These are phyloP conservation scores for Stereum hirsutum DNA, from an alignment of 1,284 basidiomycete genomes.

Conservation along the genomic window DNA sequence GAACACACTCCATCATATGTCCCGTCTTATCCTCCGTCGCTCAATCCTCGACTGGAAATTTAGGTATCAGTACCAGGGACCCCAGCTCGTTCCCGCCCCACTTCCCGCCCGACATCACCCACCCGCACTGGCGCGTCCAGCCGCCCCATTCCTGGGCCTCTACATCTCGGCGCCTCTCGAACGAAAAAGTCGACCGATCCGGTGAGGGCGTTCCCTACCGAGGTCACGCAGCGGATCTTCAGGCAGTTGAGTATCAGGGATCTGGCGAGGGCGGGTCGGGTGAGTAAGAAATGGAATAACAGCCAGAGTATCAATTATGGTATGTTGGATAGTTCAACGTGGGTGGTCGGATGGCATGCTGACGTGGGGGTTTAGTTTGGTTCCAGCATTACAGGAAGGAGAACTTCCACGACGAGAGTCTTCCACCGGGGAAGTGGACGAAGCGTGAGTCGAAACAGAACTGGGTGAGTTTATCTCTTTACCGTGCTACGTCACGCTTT, in stretches of 20 bases:
- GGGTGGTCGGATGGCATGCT: not conserved
- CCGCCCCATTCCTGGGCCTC: slow-evolving; percentile 30
- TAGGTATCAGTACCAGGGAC: slow-evolving; percentile 66
- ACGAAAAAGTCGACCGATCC: slow-evolving; percentile 37
- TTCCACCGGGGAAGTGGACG: slow-evolving; percentile 81
- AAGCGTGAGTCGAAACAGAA: slow-evolving; percentile 78
- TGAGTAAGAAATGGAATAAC: slow-evolving; percentile 79
- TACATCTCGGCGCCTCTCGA: slow-evolving; percentile 20
- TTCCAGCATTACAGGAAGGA: slow-evolving; percentile 81
- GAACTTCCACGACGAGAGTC: slow-evolving; percentile 65
- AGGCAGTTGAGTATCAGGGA: slow-evolving; percentile 51
- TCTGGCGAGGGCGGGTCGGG: slow-evolving; percentile 68
- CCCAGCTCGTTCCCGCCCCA: slow-evolving; percentile 38
- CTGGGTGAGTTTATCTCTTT: slow-evolving; percentile 47
- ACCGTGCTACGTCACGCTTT: too few species aligned
- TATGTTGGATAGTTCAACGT: slow-evolving; percentile 25
- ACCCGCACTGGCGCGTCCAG: slow-evolving; percentile 38
- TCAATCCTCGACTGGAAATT: not conserved
- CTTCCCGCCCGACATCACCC: slow-evolving; percentile 30
- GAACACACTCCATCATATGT: slow-evolving; percentile 5
- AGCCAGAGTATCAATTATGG: slow-evolving; percentile 88
- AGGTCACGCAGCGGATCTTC: slow-evolving; percentile 74
- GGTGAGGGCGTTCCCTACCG: slow-evolving; percentile 67
- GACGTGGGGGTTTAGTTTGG: slow-evolving; percentile 54
- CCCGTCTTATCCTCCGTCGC: slow-evolving; percentile 3